Conservation (phyloP, 371 early-diverging fungal genomes). For the Fennellomyces sp. region DNA sequence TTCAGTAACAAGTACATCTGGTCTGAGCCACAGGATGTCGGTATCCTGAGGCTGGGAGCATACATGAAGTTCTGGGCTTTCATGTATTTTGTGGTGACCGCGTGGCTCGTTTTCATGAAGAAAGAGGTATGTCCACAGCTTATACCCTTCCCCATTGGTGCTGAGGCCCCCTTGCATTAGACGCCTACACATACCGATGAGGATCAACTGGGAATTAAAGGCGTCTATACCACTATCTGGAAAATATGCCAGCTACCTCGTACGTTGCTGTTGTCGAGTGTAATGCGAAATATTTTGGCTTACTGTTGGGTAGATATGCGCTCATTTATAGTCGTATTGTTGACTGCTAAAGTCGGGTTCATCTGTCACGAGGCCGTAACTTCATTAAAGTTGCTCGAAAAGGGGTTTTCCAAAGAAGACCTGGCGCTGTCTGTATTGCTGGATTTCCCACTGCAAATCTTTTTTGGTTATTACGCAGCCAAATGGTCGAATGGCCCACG, state of each 20-base stretch:
- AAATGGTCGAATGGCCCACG: conserved; percentile 89
- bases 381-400: conserved; percentile 90
- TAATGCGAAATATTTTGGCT: too few species aligned
- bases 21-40: conserved; percentile 66
- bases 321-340: conserved; percentile 75
- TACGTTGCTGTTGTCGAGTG: conserved; percentile 46
- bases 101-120: conserved; percentile 81
- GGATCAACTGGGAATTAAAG: conserved; percentile 58
- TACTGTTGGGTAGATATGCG: conserved; percentile 70
- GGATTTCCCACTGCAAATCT: conserved; percentile 95
- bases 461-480: conserved; percentile 97
- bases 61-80: conserved; percentile 94
- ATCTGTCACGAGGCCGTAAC: conserved; percentile 94
- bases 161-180: neutral
- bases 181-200: conserved; percentile 28
- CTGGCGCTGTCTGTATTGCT: conserved; percentile 89
- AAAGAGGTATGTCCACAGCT: conserved; percentile 71
- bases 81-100: conserved; percentile 83
- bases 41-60: conserved; percentile 78
- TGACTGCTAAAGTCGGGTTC: conserved; percentile 93
- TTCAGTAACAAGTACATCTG: conserved; percentile 94
- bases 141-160: too few species aligned
- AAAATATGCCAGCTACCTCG: conserved; percentile 74
- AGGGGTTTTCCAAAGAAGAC: conserved; percentile 94
- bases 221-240: conserved; percentile 69